A percentile compares a stretch with the other conserved stretches of the same genome.
Conservation (phyloP, 169 alveolate species). For the Plasmodium gaboni region DNA sequence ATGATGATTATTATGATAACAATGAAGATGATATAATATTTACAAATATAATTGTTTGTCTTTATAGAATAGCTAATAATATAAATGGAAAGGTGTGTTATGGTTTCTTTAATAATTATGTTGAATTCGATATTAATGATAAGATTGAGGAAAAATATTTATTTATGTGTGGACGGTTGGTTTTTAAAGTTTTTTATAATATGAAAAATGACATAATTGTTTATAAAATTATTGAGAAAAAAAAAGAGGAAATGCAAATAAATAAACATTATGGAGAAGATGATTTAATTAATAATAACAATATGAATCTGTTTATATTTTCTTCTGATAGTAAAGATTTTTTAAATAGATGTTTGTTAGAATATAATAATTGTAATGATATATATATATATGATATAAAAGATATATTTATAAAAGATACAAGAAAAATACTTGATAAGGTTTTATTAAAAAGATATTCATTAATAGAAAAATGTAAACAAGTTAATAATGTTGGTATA, state of each 20-base stretch:
- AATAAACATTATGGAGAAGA: neutral
- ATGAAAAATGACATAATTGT: neutral
- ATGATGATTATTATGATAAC: neutral
- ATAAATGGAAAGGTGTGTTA: constrained; percentile 33
- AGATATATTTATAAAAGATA: neutral
- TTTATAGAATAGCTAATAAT: constrained; percentile 47
- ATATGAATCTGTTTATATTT: constrained; percentile 26
- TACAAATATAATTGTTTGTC: constrained; percentile 19
- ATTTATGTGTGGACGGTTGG: constrained; percentile 53
- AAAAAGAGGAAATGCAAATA: neutral
- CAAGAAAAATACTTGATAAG: constrained; percentile 13
- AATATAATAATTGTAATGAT: constrained; percentile 9
- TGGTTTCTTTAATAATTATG: constrained; percentile 24
- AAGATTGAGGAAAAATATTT: constrained; percentile 13
- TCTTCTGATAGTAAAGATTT: constrained; percentile 10
- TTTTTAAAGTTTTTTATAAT: constrained; percentile 21
- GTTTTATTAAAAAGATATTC: constrained; percentile 75
- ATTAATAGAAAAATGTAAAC: constrained; percentile 78
- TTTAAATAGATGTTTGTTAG: constrained; percentile 23
- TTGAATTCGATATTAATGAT: constrained; percentile 14
- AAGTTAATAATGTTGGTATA: constrained; percentile 78
- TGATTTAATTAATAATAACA: neutral
- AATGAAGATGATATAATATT: neutral
- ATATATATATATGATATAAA: constrained; percentile 13
- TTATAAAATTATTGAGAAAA: constrained; percentile 28